Percentiles rank a stretch among this genome's conserved stretches.
phyloP scores from a whole-genome alignment of 768 basidiomycete genomes.

The Rickenella mellea region DNA sequence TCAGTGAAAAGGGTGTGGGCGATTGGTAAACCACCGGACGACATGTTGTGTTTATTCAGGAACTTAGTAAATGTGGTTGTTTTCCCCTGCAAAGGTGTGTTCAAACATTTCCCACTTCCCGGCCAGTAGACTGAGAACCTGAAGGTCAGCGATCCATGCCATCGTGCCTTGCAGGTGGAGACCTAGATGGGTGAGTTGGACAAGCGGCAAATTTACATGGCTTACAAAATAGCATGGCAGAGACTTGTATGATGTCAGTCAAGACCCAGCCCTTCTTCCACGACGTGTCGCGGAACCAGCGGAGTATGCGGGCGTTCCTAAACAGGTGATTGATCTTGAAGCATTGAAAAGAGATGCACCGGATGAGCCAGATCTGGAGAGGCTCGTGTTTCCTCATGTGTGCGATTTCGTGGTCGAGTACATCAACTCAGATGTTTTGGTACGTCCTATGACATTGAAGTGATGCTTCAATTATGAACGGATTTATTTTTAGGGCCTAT shows the following conservation, averaged over 20 bases:
- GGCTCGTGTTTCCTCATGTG: conserved; percentile 30
- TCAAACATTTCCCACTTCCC: neutral
- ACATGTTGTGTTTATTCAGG: conserved; percentile 44
- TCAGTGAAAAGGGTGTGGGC: conserved; percentile 63
- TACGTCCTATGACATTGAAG: conserved; percentile 20
- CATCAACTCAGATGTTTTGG: conserved; percentile 74
- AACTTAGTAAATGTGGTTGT: conserved; percentile 65
- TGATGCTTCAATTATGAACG: conserved; percentile 2
- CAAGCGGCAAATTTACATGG: neutral
- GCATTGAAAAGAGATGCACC: conserved; percentile 2
- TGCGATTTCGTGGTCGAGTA: conserved; percentile 79
- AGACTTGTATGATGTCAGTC: conserved; percentile 57
- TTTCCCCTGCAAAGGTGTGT: conserved; percentile 50
- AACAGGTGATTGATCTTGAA: neutral
- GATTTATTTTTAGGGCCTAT: conserved; percentile 40
- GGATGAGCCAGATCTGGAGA: conserved; percentile 46
- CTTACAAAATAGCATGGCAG: conserved; percentile 23
- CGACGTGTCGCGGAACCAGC: conserved; percentile 40
- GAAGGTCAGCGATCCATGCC: conserved; percentile 54
- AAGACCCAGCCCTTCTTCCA: conserved; percentile 45
- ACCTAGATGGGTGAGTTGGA: conserved; percentile 63
- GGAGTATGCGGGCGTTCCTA: conserved; percentile 30
- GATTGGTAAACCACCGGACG: conserved; percentile 58
- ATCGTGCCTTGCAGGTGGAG: conserved; percentile 65
- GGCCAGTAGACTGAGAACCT: neutral